These are phyloP conservation scores for Verticillium alfalfae DNA, from an alignment of 2,329 filamentous ascomycete species.

Conservation along the genomic window DNA sequence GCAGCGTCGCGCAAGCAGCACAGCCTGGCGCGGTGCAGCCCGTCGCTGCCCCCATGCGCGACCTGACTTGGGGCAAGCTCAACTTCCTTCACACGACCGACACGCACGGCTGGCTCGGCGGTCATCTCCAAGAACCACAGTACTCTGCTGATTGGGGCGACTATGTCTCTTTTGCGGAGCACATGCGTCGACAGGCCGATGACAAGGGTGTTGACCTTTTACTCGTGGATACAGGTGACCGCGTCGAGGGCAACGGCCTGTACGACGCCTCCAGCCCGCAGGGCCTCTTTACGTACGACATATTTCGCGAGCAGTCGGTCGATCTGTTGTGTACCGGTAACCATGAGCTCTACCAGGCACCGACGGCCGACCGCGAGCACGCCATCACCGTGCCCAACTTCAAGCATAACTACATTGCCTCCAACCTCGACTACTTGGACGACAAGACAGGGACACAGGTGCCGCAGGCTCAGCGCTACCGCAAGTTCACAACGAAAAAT, in stretches of 20 bases:
- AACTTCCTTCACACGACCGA: conserved; percentile 98
- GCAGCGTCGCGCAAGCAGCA: conserved; percentile 37
- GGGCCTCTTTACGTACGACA: conserved; percentile 82
- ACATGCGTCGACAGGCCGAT: conserved; percentile 75
- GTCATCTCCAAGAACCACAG: conserved; percentile 88
- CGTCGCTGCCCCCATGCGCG: conserved; percentile 73
- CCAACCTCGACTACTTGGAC: conserved; percentile 85
- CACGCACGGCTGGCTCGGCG: conserved; percentile 92
- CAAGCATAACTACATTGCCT: conserved; percentile 74
- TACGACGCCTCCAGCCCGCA: conserved; percentile 88
- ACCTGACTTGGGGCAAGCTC: conserved; percentile 85
- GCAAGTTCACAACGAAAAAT: conserved; percentile 88
- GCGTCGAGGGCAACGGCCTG: conserved; percentile 89
- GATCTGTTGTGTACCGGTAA: conserved; percentile 87
- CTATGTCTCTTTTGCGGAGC: conserved; percentile 86
- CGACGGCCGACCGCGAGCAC: conserved; percentile 74
- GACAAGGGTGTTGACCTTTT: conserved; percentile 75
- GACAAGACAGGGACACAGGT: conserved; percentile 63
- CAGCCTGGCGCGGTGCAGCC: conserved; percentile 80
- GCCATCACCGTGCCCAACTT: conserved; percentile 78
- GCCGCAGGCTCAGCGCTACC: conserved; percentile 75
- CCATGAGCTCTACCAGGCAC: conserved; percentile 85
- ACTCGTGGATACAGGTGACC: conserved; percentile 92
- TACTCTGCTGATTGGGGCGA: conserved; percentile 98
- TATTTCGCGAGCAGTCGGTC: conserved; percentile 75